Evolutionary conservation across 169 alveolate species (phyloP), one percentile per base, ranked within the genome.

Genomic region (Eimeria falciformis): DNA sequence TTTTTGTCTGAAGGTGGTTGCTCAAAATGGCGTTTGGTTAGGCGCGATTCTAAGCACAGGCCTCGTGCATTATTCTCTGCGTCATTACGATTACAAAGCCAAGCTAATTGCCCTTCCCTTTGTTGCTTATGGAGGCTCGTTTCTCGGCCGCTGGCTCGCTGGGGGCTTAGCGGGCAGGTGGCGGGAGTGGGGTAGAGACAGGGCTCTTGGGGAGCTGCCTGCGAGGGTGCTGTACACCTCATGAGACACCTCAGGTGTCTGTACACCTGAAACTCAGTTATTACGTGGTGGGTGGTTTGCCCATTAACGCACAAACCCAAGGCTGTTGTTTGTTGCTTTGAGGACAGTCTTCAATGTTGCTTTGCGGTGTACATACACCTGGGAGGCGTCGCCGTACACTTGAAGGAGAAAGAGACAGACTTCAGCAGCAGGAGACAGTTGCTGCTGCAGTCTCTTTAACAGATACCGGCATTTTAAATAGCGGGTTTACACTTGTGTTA

Each of bases 51-150:
- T 66, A 45, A 43, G 81, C 25, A 27, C 81, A 11, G 43, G 58
- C 9, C 37, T 50, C 1, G 46, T 86, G 14, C 82, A 58, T 45
- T 75, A n/a, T 40, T 47, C 91, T 17, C 7, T 92, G 33, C 68
- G 95, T 1, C 83, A 50, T 47, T 92, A 92, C 62, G 92, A 92
- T 87, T 92, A 53, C 69, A 87, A 92, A 37, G 55, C 93, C 37
- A 92, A 92, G 71, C 56, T 77, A 43, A 92, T 92, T 58, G n/a
- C 27, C 33, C 83, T 85, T n/a, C 95, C 95, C n/a, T 92, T 92
- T 71, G 27, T 47, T 23, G 91, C 88, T 27, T 84, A 84, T 62
- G 90, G 87, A 5, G 94, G 94, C 2, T 71, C 94, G 47, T 53
- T 75, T 50, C 33, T 71, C 0, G 94, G 94, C 55, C 89, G 92